Evolutionary conservation across 2,329 filamentous ascomycete genomes (phyloP).

Genomic region (Talaromyces atroroseus): DNA sequence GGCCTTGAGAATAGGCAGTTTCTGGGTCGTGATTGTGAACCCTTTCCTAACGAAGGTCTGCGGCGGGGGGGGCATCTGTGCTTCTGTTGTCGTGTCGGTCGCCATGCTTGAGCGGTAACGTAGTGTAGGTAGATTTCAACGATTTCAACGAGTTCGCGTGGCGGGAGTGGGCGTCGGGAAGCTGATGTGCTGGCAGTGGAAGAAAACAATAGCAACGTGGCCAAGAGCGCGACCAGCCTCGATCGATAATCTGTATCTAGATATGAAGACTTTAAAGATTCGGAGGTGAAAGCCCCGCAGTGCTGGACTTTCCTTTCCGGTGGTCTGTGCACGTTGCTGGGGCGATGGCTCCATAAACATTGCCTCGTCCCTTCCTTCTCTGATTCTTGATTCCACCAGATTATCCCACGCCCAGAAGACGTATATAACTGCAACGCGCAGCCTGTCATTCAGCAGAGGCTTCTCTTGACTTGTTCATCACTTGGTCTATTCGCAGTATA

Average conservation of each 20-base stretch:
- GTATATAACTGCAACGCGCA: neutral
- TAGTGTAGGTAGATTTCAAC: neutral
- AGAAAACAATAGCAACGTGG: neutral
- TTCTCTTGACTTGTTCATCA: constrained; percentile 1
- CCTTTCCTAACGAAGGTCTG: constrained; percentile 57
- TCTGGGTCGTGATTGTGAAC: constrained; percentile 75
- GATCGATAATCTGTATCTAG: too few species aligned
- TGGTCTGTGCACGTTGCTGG: constrained; percentile 27
- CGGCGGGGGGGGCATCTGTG: constrained; percentile 31
- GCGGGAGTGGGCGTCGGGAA: too few species aligned
- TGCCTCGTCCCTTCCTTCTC: neutral
- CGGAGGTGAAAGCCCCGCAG: constrained; percentile 29
- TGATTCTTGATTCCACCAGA: too few species aligned
- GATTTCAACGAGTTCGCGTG: neutral
- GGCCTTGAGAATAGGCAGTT: constrained; percentile 90
- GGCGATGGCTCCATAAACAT: constrained; percentile 19
- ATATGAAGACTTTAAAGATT: too few species aligned
- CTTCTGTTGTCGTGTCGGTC: neutral
- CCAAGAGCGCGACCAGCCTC: neutral
- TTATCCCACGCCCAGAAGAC: too few species aligned
- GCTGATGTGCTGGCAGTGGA: too few species aligned
- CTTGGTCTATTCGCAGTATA: neutral
- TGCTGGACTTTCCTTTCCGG: constrained; percentile 18
- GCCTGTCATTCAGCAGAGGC: neutral
- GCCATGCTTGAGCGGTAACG: neutral